Evolutionary conservation across 2,329 filamentous ascomycete species (phyloP).

Genomic region (Hortaea sp.): DNA sequence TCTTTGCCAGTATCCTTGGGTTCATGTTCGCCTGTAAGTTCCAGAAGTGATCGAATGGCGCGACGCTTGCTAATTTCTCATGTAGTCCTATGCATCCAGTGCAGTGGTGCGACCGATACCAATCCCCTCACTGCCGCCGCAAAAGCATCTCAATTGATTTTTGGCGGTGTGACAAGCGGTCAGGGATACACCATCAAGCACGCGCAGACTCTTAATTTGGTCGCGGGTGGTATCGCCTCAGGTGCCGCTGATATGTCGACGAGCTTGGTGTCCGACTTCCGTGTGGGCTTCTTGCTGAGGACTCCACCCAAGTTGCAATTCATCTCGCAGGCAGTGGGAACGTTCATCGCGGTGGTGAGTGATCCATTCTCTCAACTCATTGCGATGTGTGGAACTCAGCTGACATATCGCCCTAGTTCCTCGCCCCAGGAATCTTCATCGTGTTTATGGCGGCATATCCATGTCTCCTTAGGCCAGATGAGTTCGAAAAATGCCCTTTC

Average conservation of each 20-base stretch:
- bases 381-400: too few relatives aligned
- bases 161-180: slow-evolving; percentile 53
- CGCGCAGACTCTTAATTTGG: slow-evolving; percentile 55
- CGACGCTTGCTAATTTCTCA: background rate
- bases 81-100: slow-evolving; percentile 48
- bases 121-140: slow-evolving; percentile 56
- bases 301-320: slow-evolving; percentile 58
- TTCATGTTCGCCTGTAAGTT: slow-evolving; percentile 46
- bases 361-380: too few relatives aligned
- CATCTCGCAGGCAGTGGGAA: background rate
- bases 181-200: slow-evolving; percentile 39
- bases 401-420: slow-evolving; percentile 14
- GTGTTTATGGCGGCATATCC: slow-evolving; percentile 60
- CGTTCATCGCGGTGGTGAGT: background rate
- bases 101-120: slow-evolving; percentile 43
- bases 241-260: slow-evolving; percentile 33
- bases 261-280: slow-evolving; percentile 52
- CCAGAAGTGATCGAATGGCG: too few relatives aligned
- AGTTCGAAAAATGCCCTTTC: slow-evolving; percentile 47
- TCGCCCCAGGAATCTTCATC: slow-evolving; percentile 56
- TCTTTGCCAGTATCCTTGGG: slow-evolving; percentile 46
- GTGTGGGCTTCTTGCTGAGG: slow-evolving; percentile 56
- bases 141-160: slow-evolving; percentile 59
- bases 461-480: slow-evolving; percentile 48
- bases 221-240: slow-evolving; percentile 43